These are phyloP conservation scores for Sporothrix euskadiensis DNA, from an alignment of 2,329 filamentous ascomycete species.

Conservation along the genomic window DNA sequence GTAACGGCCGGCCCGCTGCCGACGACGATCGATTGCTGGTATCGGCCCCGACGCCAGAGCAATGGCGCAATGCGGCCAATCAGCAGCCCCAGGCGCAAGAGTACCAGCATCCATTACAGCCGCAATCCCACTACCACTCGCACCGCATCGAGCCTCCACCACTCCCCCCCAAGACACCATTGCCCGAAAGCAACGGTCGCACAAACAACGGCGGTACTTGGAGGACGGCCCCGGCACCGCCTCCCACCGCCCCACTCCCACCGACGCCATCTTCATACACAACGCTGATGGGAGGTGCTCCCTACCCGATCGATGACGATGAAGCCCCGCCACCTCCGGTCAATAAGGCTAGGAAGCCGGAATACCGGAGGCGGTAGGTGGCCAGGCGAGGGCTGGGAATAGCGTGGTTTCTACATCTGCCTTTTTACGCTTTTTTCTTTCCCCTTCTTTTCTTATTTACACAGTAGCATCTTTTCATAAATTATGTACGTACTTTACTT, in stretches of 20 bases:
- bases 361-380: constrained; percentile 47
- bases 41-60: constrained; percentile 58
- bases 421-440: not conserved
- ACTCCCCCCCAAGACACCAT: constrained; percentile 74
- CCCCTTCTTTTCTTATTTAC: not conserved
- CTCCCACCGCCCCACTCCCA: constrained; percentile 47
- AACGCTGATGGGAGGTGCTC: constrained; percentile 55
- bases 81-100: constrained; percentile 50
- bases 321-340: constrained; percentile 82
- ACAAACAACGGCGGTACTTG: constrained; percentile 38
- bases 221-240: not conserved
- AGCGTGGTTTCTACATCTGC: not conserved
- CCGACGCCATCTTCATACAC: constrained; percentile 73
- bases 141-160: constrained; percentile 64
- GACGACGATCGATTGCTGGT: constrained; percentile 55
- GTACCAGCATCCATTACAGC: constrained; percentile 35
- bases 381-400: not conserved
- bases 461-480: not conserved
- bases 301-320: constrained; percentile 78
- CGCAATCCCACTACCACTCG: constrained; percentile 33
- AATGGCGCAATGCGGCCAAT: constrained; percentile 57
- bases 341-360: constrained; percentile 83
- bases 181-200: constrained; percentile 52
- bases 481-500: too few relatives aligned
- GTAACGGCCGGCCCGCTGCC: not conserved